Evolutionary conservation across 495 filamentous ascomycete species (phyloP).

Genomic region (Neurospora pannonica): DNA sequence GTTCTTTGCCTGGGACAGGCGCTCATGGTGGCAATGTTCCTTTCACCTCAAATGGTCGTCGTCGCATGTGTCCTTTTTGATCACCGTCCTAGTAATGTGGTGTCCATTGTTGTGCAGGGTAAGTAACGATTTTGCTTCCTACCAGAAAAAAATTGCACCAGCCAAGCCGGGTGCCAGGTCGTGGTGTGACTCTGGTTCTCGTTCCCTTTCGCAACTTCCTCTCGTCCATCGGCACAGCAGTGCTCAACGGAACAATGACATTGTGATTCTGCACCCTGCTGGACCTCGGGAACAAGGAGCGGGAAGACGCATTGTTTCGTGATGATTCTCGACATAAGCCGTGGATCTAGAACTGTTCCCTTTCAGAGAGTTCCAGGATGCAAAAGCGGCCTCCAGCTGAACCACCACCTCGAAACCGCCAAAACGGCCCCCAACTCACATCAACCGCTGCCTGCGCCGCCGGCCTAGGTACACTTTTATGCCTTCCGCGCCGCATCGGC

Average conservation of each 20-base stretch:
- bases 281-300: too few species aligned
- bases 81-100: not conserved
- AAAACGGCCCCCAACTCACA: not conserved
- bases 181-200: not conserved
- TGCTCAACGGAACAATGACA: too few species aligned
- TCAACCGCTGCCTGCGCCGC: not conserved
- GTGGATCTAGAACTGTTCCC: too few species aligned
- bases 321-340: not conserved
- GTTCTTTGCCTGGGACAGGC: too few species aligned
- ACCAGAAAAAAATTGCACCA: not conserved
- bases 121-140: not conserved
- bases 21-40: too few species aligned
- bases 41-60: too few species aligned
- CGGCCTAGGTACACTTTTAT: not conserved
- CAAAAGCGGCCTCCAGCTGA: not conserved
- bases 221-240: too few species aligned
- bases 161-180: not conserved
- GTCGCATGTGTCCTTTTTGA: too few species aligned
- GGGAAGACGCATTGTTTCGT: not conserved
- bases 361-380: not conserved
- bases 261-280: too few species aligned
- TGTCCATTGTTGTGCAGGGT: not conserved
- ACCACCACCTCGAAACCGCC: not conserved
- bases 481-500: not conserved
- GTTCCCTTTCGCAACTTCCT: too few species aligned